Evolutionary conservation across 108 stramenopile species (phyloP).

Genomic region (Cyclotella choctawhatcheeana): DNA sequence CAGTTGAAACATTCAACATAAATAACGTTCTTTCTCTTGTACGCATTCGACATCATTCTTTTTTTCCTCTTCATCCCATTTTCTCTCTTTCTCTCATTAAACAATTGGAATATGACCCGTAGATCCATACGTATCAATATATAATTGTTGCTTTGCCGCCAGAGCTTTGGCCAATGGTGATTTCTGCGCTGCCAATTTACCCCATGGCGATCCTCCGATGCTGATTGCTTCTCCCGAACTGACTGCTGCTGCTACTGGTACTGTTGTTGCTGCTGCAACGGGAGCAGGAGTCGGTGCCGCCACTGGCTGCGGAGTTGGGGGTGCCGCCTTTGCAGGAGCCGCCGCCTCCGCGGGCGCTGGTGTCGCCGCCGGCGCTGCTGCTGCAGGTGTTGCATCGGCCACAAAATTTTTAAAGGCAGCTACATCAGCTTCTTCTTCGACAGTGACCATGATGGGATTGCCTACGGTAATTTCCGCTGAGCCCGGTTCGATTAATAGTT

Average conservation of each 20-base stretch:
- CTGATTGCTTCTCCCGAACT: conserved; percentile 41
- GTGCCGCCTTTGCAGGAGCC: conserved; percentile 14
- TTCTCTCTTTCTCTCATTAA: background rate
- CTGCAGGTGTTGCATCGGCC: conserved; percentile 35
- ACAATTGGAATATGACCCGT: conserved; percentile 77
- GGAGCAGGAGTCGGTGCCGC: conserved; percentile 45
- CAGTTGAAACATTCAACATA: too few species aligned
- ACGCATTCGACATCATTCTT: background rate
- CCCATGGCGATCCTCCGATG: conserved; percentile 56
- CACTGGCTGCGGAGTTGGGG: conserved; percentile 6
- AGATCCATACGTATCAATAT: conserved; percentile 78
- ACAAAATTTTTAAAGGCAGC: conserved; percentile 90
- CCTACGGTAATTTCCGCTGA: conserved; percentile 85
- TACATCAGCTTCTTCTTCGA: conserved; percentile 88
- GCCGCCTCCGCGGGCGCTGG: conserved; percentile 32
- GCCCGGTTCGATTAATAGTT: conserved; percentile 81
- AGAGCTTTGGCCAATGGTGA: conserved; percentile 79
- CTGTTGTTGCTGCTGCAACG: conserved; percentile 42
- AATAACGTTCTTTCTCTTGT: background rate
- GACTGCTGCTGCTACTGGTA: conserved; percentile 34
- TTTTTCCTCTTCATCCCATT: background rate
- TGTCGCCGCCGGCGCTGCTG: conserved; percentile 20
- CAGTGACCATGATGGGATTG: conserved; percentile 91
- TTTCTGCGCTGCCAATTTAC: conserved; percentile 59
- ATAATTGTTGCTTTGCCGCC: conserved; percentile 68